Base-by-base conservation (phyloP, 768 basidiomycete species). In the Chalciporus sphaerocephalus region DNA sequence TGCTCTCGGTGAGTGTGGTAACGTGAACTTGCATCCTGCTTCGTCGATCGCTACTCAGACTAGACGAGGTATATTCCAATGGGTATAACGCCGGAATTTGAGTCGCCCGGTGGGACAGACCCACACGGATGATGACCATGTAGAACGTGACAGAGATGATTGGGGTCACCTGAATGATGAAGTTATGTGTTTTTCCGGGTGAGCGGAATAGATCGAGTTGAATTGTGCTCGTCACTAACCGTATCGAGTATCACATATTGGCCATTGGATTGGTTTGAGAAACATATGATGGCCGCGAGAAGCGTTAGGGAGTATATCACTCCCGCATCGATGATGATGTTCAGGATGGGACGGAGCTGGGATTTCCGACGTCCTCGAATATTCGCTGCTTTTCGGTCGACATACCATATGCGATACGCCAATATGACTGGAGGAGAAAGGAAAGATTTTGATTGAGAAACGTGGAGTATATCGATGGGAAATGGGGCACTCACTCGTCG, bases 121-220 rank as follows among this genome's bases (percentile, higher is more conserved):
- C 68, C 30, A 70, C 56, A 24, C 70, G 72, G 18, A 73, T 60
- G 27, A 71, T 70, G 36, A 73, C 66, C 69, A 72, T 67, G 52
- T 69, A 69, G 55, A 71, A 73, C 4, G 67, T 64, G 56, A 73
- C 72, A 5, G 64, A 67, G 42, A 71, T 71, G 44, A 71, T 66
- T 15, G 68, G 71, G 7, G 60, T 62, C 36, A 66, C 54, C 69
- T 70, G 21, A 24, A 16, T n/a, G 39, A 16, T 16, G 9, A 12
- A 10, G 24, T 25, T n/a, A n/a, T n/a, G n/a, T n/a, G n/a, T n/a
- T n/a, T n/a, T n/a, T n/a, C n/a, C n/a, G n/a, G 36, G n/a, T 28
- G 12, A 23, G n/a, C 3, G 28, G 21, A 10, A 13, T 8, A 6
- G 23, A 2, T 17, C 46, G 28, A 51, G 43, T 34, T 18, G 3